Base-by-base conservation (phyloP, 1,139 yeast genomes). In the Hyphopichia khmerensis region DNA sequence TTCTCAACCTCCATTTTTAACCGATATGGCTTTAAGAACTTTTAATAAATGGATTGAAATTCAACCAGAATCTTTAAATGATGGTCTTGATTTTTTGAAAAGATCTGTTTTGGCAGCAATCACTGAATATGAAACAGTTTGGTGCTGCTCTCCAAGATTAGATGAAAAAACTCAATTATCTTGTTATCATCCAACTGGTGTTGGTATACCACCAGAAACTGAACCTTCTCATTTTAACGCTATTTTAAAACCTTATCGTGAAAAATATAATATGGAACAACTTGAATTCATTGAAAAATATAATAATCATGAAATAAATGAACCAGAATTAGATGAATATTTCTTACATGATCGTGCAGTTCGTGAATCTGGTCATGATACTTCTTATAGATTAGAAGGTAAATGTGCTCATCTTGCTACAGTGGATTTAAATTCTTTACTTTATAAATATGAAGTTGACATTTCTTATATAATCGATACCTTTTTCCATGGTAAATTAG, bases 1-100 rank as follows among this genome's bases (percentile, higher is more conserved):
- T 53, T 88, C 97, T 0, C 99, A 95, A 64, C 99, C 99, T 2
- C 99, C 99, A n/a, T 91, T 93, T 59, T 69, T 95, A 49, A 93
- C 98, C 0, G 99, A 93, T 62, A 87, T 93, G 96, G 83, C 95
- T 0, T 59, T 87, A 43, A 71, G 82, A 43, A 83, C 89, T 0
- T 89, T 79, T 57, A 72, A 82, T 21, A 82, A 80, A 49, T 77
- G 86, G 48, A 61, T 71, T 35, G 75, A 69, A 47, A 60, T 69
- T 1, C 49, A 61, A 40, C 75, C 77, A 2, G 76, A 67, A 36
- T 48, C 50, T 8, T 24, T 47, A 11, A 52, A 50, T 1, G 70
- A 69, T 16, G 78, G 87, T 2, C 48, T 74, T 21, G 84, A 81
- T 42, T 80, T 90, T 47, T 70, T 93, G 47, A 64, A 71, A 44